A percentile compares a stretch with the other conserved stretches of the same genome.
phyloP scores from a whole-genome alignment of 192 early-diverging fungal species.

The Coemansia guatemalensis region DNA sequence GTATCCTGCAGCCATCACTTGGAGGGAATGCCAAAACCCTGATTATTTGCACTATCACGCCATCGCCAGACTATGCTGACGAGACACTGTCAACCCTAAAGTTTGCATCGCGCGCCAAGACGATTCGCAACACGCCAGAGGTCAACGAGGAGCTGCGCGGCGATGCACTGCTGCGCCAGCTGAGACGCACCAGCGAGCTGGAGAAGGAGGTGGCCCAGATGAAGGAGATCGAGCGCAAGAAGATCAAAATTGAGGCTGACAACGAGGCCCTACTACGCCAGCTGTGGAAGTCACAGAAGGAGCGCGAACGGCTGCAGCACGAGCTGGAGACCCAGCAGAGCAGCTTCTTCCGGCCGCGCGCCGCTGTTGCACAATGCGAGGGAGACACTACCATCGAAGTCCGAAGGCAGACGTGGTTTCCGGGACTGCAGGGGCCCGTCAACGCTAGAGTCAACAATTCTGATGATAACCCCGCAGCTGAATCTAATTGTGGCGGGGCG shows the following conservation, averaged over 20 bases:
- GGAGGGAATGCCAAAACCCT: slow-evolving; percentile 86
- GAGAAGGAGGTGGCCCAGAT: slow-evolving; percentile 55
- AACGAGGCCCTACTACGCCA: slow-evolving; percentile 52
- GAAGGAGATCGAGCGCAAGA: slow-evolving; percentile 52
- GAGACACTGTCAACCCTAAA: slow-evolving; percentile 93
- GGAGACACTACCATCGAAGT: slow-evolving; percentile 2
- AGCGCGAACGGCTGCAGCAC: slow-evolving; percentile 44
- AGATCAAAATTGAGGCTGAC: slow-evolving; percentile 49
- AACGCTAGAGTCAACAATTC: neutral
- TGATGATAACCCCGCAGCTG: neutral
- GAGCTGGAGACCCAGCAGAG: slow-evolving; percentile 46
- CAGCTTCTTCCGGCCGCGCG: slow-evolving; percentile 29
- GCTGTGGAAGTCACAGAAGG: slow-evolving; percentile 50
- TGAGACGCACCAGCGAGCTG: slow-evolving; percentile 49
- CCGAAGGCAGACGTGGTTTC: slow-evolving; percentile 56
- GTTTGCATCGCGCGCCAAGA: slow-evolving; percentile 91
- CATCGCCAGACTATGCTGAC: slow-evolving; percentile 72
- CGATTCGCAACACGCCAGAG: slow-evolving; percentile 76
- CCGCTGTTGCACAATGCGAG: slow-evolving; percentile 7
- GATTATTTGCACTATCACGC: slow-evolving; percentile 92
- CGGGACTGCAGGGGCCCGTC: slow-evolving; percentile 34
- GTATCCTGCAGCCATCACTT: slow-evolving; percentile 90
- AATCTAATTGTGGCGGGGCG: neutral
- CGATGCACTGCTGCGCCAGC: slow-evolving; percentile 47
- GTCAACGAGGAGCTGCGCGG: slow-evolving; percentile 68